Evolutionary conservation across 1,284 basidiomycete species (phyloP).

Genomic region (Earliella scabrosa): DNA sequence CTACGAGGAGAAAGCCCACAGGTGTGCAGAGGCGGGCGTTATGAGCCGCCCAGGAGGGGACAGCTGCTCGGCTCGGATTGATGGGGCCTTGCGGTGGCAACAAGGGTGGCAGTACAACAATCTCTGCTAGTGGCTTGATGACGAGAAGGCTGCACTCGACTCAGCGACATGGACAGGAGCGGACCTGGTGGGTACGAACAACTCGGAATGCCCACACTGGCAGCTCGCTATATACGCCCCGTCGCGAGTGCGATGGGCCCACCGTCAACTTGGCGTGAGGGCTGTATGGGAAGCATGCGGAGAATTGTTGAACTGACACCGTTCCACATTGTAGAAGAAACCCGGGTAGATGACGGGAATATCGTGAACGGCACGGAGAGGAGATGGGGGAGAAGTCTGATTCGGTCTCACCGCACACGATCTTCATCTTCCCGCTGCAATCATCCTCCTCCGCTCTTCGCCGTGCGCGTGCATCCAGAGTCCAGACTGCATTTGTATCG

Average conservation of each 20-base stretch:
- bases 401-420: neutral
- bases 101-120: conserved; percentile 21
- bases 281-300: too few relatives aligned
- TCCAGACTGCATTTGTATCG: too few relatives aligned
- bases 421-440: neutral
- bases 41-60: conserved; percentile 5
- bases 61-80: conserved; percentile 6
- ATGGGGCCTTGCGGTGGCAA: conserved; percentile 4
- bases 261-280: too few relatives aligned
- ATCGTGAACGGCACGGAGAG: too few relatives aligned
- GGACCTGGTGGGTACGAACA: neutral
- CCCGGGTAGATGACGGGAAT: too few relatives aligned
- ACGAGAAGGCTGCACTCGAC: neutral
- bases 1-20: conserved; percentile 9
- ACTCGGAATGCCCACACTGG: too few relatives aligned
- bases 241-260: too few relatives aligned
- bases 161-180: neutral
- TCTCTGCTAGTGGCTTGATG: conserved; percentile 21
- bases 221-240: too few relatives aligned
- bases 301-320: too few relatives aligned
- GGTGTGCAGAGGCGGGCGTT: conserved; percentile 7
- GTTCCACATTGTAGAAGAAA: too few relatives aligned
- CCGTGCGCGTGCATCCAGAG: too few relatives aligned
- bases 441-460: neutral
- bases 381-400: neutral